A percentile compares a stretch with the other conserved stretches of the same genome.
Conservation (phyloP, 305 asterid species). For the Petunia hybrid region DNA sequence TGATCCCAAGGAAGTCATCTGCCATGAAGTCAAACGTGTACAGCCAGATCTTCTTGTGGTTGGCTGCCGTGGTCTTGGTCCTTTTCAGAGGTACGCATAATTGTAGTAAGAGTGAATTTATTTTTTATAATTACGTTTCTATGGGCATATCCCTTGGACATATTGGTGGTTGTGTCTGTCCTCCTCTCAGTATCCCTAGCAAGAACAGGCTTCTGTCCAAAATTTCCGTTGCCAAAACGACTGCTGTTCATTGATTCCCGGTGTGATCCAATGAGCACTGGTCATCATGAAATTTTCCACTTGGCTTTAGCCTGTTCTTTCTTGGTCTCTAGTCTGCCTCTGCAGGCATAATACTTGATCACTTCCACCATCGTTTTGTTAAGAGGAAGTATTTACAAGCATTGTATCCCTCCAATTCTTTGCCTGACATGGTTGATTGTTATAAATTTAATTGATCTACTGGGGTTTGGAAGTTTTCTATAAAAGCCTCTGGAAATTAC, state of each 20-base stretch:
- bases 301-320: conserved; percentile 2
- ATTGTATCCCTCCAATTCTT: conserved; percentile 14
- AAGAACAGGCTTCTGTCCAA: conserved; percentile 14
- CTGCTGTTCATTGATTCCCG: not conserved
- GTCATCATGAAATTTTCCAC: conserved; percentile 16
- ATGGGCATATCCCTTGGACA: conserved; percentile 46
- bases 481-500: conserved; percentile 10
- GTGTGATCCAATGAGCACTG: conserved; percentile 11
- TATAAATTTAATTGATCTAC: not conserved
- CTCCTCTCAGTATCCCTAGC: conserved; percentile 25
- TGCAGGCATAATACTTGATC: not conserved
- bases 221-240: not conserved
- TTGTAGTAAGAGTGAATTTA: not conserved
- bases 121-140: conserved; percentile 59
- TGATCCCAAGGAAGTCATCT: conserved; percentile 80
- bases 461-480: not conserved
- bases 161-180: not conserved
- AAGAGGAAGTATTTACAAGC: conserved; percentile 7
- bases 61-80: conserved; percentile 92
- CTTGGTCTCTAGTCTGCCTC: conserved; percentile 13
- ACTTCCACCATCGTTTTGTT: not conserved
- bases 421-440: not conserved
- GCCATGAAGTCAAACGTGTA: conserved; percentile 70
- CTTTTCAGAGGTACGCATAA: conserved; percentile 74
- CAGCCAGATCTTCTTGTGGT: conserved; percentile 83